Percentiles rank a stretch among this genome's conserved stretches.
phyloP scores from a whole-genome alignment of 2,329 filamentous ascomycete genomes.

The Chrysoporthe cubensis region DNA sequence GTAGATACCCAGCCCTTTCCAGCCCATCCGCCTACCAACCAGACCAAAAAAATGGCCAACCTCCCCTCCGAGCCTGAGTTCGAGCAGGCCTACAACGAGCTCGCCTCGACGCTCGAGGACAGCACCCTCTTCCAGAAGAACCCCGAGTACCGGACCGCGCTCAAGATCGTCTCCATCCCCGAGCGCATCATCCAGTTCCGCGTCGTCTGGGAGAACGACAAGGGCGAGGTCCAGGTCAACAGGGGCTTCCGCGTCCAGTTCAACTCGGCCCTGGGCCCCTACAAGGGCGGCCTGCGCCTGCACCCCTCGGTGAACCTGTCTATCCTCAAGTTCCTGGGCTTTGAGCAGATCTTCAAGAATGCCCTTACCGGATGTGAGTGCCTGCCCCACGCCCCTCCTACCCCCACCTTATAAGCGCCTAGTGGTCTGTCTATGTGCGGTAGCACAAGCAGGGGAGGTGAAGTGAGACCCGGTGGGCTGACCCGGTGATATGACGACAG shows the following conservation, averaged over 20 bases:
- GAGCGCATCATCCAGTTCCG: slow-evolving; percentile 98
- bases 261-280: slow-evolving; percentile 95
- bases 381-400: not conserved
- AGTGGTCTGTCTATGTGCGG: too few species aligned
- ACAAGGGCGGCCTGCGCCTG: slow-evolving; percentile 96
- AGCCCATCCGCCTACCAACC: not conserved
- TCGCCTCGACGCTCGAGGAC: slow-evolving; percentile 91
- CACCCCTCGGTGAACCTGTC: slow-evolving; percentile 85
- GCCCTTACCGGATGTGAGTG: slow-evolving; percentile 87
- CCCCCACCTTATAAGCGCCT: too few species aligned
- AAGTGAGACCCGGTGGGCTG: not conserved
- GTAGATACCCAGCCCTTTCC: not conserved
- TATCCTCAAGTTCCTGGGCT: slow-evolving; percentile 94
- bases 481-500: slow-evolving; percentile 44
- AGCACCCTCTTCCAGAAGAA: slow-evolving; percentile 91
- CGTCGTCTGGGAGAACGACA: slow-evolving; percentile 95
- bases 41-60: slow-evolving; percentile 68
- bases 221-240: slow-evolving; percentile 87
- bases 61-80: slow-evolving; percentile 92
- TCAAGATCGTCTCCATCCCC: slow-evolving; percentile 84
- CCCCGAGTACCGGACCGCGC: slow-evolving; percentile 91
- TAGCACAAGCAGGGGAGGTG: too few species aligned
- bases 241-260: slow-evolving; percentile 96
- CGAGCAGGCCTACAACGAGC: slow-evolving; percentile 98
- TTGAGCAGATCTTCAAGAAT: slow-evolving; percentile 99